phyloP scores from a whole-genome alignment of 2,329 filamentous ascomycete genomes.

The Cercospora sp. region DNA sequence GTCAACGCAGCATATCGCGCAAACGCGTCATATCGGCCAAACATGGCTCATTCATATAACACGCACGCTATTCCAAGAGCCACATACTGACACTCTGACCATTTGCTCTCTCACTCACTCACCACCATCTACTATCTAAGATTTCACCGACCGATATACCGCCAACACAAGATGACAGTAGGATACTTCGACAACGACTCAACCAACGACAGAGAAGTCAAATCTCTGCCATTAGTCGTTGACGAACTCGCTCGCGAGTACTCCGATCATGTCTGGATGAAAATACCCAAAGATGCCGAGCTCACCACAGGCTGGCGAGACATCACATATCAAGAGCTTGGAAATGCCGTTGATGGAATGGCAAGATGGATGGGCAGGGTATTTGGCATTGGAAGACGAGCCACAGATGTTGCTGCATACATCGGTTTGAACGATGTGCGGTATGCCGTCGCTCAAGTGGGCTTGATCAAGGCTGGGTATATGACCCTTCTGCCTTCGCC shows the following conservation, averaged over 20 bases:
- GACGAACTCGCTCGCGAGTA: slow-evolving; percentile 25
- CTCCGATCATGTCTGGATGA: slow-evolving; percentile 28
- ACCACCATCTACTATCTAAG: too few relatives aligned
- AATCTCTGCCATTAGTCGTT: slow-evolving; percentile 22
- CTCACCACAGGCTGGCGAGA: slow-evolving; percentile 23
- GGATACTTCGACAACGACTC: slow-evolving; percentile 2
- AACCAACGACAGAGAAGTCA: slow-evolving; percentile 2
- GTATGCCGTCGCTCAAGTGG: slow-evolving; percentile 29
- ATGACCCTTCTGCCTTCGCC: slow-evolving; percentile 27
- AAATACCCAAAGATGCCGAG: slow-evolving; percentile 22
- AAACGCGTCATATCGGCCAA: not conserved
- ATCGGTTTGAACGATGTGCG: slow-evolving; percentile 30
- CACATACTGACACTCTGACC: not conserved
- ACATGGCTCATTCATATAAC: not conserved
- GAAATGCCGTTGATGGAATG: slow-evolving; percentile 22
- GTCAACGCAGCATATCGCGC: not conserved
- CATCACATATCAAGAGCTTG: slow-evolving; percentile 20
- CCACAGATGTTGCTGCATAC: slow-evolving; percentile 29
- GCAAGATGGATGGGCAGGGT: slow-evolving; percentile 22
- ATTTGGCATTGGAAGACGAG: slow-evolving; percentile 27
- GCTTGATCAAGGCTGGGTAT: slow-evolving; percentile 30
- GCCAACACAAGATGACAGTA: not conserved
- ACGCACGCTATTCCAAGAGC: not conserved
- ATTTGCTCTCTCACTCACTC: not conserved
- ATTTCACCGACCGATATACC: not conserved